These are phyloP conservation scores for Boletellus ananas DNA, from an alignment of 768 basidiomycete genomes.

Conservation along the genomic window DNA sequence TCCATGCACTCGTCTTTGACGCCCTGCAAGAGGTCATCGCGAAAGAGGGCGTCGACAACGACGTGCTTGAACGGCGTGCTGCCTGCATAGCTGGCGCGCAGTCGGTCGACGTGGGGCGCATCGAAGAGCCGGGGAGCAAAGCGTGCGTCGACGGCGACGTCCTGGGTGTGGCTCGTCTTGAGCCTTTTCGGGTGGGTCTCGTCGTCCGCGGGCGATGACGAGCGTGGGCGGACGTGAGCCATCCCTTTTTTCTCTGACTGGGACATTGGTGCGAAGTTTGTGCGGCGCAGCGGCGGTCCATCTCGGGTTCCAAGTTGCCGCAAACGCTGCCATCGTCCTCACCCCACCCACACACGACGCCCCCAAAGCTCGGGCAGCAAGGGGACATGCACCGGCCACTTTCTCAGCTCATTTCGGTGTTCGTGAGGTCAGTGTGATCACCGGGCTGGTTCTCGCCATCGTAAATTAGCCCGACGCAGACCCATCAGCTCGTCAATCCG, in stretches of 20 bases:
- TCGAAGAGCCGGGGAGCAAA: conserved; percentile 50
- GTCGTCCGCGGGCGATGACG: conserved; percentile 37
- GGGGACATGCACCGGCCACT: no score
- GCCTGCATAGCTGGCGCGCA: conserved; percentile 52
- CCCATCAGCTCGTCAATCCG: no score
- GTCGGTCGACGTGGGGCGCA: conserved; percentile 48
- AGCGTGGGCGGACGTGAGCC: conserved; percentile 47
- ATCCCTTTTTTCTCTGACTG: conserved; percentile 13
- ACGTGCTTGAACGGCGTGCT: conserved; percentile 80
- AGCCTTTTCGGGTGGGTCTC: conserved; percentile 31
- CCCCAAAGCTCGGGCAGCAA: no score
- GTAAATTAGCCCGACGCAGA: no score
- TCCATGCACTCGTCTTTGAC: conserved; percentile 82
- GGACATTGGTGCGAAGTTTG: neutral
- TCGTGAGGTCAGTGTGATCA: no score
- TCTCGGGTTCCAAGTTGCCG: no score
- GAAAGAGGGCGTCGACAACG: conserved; percentile 76
- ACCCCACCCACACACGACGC: no score
- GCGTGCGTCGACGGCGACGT: conserved; percentile 10
- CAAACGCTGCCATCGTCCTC: no score
- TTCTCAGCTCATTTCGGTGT: no score
- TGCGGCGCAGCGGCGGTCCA: neutral
- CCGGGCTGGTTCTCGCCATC: no score
- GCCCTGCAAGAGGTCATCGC: conserved; percentile 71
- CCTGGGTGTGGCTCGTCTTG: conserved; percentile 34